Percentiles rank a stretch among this genome's conserved stretches.
Evolutionary conservation across 2,329 filamentous ascomycete species (phyloP).

Genomic region (Leptoxyphium fumago): DNA sequence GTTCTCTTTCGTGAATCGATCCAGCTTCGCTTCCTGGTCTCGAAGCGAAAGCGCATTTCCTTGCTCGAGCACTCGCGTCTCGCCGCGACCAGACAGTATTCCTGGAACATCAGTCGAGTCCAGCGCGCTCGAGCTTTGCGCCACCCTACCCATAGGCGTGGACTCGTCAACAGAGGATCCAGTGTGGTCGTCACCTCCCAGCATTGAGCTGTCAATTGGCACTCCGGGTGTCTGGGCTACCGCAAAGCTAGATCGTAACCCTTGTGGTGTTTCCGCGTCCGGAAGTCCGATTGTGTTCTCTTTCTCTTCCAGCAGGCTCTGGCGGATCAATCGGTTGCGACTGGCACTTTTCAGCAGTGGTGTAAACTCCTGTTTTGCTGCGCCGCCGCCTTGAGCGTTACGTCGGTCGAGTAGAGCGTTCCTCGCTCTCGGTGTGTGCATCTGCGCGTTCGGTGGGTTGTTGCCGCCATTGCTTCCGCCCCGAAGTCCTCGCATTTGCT

Average conservation of each 20-base stretch:
- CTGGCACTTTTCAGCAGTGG: slow-evolving; percentile 76
- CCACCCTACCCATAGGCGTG: slow-evolving; percentile 47
- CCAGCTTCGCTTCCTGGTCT: slow-evolving; percentile 86
- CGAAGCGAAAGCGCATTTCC: slow-evolving; percentile 82
- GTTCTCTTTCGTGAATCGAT: slow-evolving; percentile 96
- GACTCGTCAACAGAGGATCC: slow-evolving; percentile 49
- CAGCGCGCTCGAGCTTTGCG: slow-evolving; percentile 55
- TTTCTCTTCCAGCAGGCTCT: slow-evolving; percentile 22
- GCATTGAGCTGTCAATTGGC: slow-evolving; percentile 61
- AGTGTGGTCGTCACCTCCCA: slow-evolving; percentile 39
- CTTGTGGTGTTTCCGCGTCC: slow-evolving; percentile 51
- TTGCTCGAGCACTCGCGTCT: slow-evolving; percentile 56
- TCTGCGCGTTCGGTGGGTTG: slow-evolving; percentile 4
- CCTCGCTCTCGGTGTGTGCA: slow-evolving; percentile 55
- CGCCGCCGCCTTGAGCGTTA: slow-evolving; percentile 30
- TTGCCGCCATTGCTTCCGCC: slow-evolving; percentile 42
- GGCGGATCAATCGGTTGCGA: slow-evolving; percentile 43
- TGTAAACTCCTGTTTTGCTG: slow-evolving; percentile 64
- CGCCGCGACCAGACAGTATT: slow-evolving; percentile 44
- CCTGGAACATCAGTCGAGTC: slow-evolving; percentile 70
- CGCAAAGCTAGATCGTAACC: slow-evolving; percentile 46
- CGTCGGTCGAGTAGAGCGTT: slow-evolving; percentile 56
- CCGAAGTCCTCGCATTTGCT: slow-evolving; percentile 54
- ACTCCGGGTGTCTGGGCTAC: slow-evolving; percentile 52
- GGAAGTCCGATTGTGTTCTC: slow-evolving; percentile 30